Percentiles rank a stretch among this genome's conserved stretches.
Conservation (phyloP, 1,139 yeast genomes). For the Blastobotrys capitulatus region DNA sequence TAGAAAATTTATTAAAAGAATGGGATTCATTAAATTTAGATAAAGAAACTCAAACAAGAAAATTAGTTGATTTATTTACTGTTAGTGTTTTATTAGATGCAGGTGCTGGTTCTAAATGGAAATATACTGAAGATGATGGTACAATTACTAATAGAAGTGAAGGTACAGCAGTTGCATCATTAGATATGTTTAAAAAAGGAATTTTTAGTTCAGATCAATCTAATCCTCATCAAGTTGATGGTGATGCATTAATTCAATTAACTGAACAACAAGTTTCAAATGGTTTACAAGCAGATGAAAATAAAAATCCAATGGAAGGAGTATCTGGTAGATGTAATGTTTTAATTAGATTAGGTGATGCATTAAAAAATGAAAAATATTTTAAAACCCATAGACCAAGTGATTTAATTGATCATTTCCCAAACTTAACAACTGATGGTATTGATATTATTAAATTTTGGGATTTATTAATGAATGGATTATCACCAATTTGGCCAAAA, state of each 20-base stretch:
- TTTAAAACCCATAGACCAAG: slow-evolving; percentile 51
- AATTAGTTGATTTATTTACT: slow-evolving; percentile 49
- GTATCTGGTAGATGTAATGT: slow-evolving; percentile 45
- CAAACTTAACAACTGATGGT: not conserved
- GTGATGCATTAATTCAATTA: slow-evolving; percentile 34
- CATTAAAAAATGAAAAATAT: slow-evolving; percentile 36
- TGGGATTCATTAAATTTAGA: slow-evolving; percentile 33
- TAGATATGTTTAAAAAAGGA: slow-evolving; percentile 49
- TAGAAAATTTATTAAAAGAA: slow-evolving; percentile 37
- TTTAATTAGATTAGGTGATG: slow-evolving; percentile 42
- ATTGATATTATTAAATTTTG: slow-evolving; percentile 45
- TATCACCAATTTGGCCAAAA: slow-evolving; percentile 54
- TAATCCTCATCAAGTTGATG: slow-evolving; percentile 40
- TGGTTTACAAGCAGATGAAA: slow-evolving; percentile 42
- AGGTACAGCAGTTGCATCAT: slow-evolving; percentile 55
- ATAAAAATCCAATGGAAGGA: slow-evolving; percentile 45
- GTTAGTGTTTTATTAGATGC: slow-evolving; percentile 57
- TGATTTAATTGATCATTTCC: slow-evolving; percentile 44
- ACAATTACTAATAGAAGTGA: slow-evolving; percentile 43
- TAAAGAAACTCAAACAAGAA: slow-evolving; percentile 42
- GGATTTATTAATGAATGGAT: slow-evolving; percentile 47
- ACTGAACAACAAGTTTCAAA: slow-evolving; percentile 22
- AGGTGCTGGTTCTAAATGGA: slow-evolving; percentile 57
- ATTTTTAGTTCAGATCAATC: slow-evolving; percentile 35
- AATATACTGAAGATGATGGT: slow-evolving; percentile 35